phyloP scores from a whole-genome alignment of 129 eudicot species.

The Helichrysum umbraculigerum region DNA sequence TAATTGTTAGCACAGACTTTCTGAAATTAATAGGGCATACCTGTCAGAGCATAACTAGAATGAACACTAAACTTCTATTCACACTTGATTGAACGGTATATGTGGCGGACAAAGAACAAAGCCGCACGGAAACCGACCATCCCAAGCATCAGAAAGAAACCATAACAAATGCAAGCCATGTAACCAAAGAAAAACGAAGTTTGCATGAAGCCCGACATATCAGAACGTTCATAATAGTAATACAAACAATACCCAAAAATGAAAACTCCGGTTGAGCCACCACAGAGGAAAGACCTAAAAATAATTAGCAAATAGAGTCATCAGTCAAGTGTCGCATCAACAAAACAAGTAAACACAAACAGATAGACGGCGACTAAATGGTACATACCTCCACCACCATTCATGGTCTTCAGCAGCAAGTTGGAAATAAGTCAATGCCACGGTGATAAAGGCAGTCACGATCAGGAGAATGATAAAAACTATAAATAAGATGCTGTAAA shows the following conservation, averaged over 20 bases:
- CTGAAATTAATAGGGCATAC: background rate
- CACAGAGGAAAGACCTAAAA: background rate
- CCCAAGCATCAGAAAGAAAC: background rate
- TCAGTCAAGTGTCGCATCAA: too few species aligned
- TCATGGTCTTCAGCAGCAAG: slow-evolving; percentile 74
- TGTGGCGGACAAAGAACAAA: background rate
- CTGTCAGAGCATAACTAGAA: background rate
- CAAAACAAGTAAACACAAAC: too few species aligned
- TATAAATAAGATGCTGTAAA: slow-evolving; percentile 58
- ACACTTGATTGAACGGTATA: background rate
- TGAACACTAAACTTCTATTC: background rate
- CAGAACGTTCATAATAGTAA: background rate
- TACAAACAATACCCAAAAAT: background rate
- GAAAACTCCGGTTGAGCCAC: background rate
- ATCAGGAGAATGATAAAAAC: slow-evolving; percentile 72
- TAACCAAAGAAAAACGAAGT: slow-evolving; percentile 5
- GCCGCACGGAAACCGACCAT: background rate
- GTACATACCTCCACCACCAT: slow-evolving; percentile 32
- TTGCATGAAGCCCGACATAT: slow-evolving; percentile 7
- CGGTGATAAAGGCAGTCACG: slow-evolving; percentile 65
- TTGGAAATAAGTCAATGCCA: slow-evolving; percentile 78
- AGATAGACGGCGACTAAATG: background rate
- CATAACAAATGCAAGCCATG: slow-evolving; percentile 9
- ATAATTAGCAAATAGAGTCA: too few species aligned
- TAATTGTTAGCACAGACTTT: background rate